Evolutionary conservation across 805 yeast species (phyloP).

Genomic region (Zygoascus flipseniorum): DNA sequence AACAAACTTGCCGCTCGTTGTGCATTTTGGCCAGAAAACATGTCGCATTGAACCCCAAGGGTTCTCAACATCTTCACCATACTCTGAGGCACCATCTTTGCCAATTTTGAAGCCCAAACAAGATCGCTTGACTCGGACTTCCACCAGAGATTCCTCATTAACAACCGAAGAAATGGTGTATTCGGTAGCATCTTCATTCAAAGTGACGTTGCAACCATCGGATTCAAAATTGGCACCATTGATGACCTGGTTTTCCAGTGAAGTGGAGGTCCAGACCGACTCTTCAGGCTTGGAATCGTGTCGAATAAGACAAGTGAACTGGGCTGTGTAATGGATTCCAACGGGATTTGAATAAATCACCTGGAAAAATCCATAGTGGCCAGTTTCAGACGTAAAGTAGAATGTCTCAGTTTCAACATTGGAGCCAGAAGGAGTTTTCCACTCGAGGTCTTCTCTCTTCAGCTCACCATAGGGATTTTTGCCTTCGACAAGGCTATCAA

Average conservation of each 20-base stretch:
- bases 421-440: conserved; percentile 69
- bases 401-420: conserved; percentile 95
- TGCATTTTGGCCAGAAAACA: conserved; percentile 89
- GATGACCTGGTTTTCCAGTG: conserved; percentile 66
- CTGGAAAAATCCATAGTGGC: conserved; percentile 82
- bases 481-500: conserved; percentile 46
- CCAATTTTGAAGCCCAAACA: conserved; percentile 88
- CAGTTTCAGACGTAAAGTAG: conserved; percentile 62
- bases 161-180: conserved; percentile 45
- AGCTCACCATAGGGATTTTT: conserved; percentile 54
- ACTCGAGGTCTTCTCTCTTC: conserved; percentile 58
- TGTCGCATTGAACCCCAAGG: conserved; percentile 99
- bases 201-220: conserved; percentile 48
- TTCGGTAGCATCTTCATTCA: conserved; percentile 43
- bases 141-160: conserved; percentile 60
- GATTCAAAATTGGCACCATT: conserved; percentile 78
- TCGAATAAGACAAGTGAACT: conserved; percentile 81
- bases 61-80: conserved; percentile 71
- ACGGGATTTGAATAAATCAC: conserved; percentile 87
- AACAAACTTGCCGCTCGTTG: conserved; percentile 55
- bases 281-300: conserved; percentile 40
- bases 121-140: conserved; percentile 47
- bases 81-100: conserved; percentile 71
- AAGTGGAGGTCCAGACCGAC: conserved; percentile 84
- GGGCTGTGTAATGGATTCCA: conserved; percentile 77